Evolutionary conservation across 2,329 filamentous ascomycete species (phyloP).

Genomic region (Botryosphaeria dothidea): DNA sequence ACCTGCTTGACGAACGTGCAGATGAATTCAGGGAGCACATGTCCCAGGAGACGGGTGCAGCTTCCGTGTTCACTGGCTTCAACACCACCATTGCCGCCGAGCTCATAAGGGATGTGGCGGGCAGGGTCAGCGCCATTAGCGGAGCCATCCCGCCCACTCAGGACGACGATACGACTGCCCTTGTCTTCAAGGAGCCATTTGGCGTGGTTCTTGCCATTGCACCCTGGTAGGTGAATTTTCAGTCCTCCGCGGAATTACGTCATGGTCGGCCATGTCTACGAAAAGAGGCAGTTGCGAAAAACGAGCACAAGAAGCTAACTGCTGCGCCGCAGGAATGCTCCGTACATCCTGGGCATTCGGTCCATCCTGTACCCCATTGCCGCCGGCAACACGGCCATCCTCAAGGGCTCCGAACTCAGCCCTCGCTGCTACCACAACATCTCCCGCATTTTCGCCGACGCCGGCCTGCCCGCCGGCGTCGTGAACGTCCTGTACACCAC

Average conservation of each 20-base stretch:
- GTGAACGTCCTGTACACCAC: slow-evolving; percentile 70
- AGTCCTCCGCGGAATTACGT: neutral
- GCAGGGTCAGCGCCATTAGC: slow-evolving; percentile 47
- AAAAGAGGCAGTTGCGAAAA: neutral
- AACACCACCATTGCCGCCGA: slow-evolving; percentile 43
- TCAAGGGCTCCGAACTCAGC: slow-evolving; percentile 39
- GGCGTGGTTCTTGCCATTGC: slow-evolving; percentile 79
- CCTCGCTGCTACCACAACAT: slow-evolving; percentile 39
- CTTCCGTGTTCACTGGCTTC: slow-evolving; percentile 40
- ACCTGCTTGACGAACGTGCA: slow-evolving; percentile 60
- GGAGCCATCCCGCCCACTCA: slow-evolving; percentile 51
- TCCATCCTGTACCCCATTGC: slow-evolving; percentile 58
- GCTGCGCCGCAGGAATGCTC: slow-evolving; percentile 51
- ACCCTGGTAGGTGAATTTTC: slow-evolving; percentile 63
- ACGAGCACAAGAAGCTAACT: neutral
- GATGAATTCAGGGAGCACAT: slow-evolving; percentile 65
- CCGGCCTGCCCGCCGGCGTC: slow-evolving; percentile 73
- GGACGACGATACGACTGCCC: slow-evolving; percentile 56
- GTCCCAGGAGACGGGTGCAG: slow-evolving; percentile 58
- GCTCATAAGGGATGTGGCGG: slow-evolving; percentile 55
- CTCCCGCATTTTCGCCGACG: slow-evolving; percentile 48
- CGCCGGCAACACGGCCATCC: slow-evolving; percentile 50
- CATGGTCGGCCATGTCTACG: neutral
- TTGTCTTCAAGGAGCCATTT: slow-evolving; percentile 74
- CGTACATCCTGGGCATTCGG: slow-evolving; percentile 44